Evolutionary conservation across 2,329 filamentous ascomycete genomes (phyloP), one percentile per base, ranked within the genome.

Genomic region (Rosellinia necatrix): DNA sequence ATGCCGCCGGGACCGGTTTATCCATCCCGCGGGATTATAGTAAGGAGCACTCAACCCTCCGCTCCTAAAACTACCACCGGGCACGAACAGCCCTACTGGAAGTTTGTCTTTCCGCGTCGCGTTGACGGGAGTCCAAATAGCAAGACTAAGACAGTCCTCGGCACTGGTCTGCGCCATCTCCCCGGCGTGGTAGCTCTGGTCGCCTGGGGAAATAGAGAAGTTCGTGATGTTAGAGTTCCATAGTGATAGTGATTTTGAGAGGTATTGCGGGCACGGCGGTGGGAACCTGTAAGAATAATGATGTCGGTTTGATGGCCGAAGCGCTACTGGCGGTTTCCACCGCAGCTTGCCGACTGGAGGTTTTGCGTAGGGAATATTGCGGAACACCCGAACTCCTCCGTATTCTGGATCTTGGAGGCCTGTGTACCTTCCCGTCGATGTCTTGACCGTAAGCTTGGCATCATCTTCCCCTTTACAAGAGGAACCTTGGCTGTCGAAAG

Each of bases 351-450:
- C 80, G 17, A 81, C 70, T 0, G 83, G 83, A 25, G 83, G 78
- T 53, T 81, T 76, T 2, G 82, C 83, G 64, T 81, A 86, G 0
- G 82, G 83, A 6, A 87, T 71, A 21, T 70, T 72, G 13, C 72
- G 67, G 55, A 70, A 68, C 34, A 68, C 65, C 17, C 64, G 66
- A 5, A 70, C 65, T 5, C 56, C 61, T 13, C 52, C 53, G 30
- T 62, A 65, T 32, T 59, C 56, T 21, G 29, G 37, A 25, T 62
- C 65, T 53, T 58, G 64, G 22, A 60, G 53, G n/a, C 62, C 67
- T 32, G 58, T 64, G 32, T 62, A 70, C 30, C 22, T 55, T 9
- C 67, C 66, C 6, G 61, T 64, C 21, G 56, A 17, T 4, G 64
- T 61, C 34, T 46, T 19, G 17, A 70, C 63, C 12, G 66, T 67